Evolutionary conservation across 208 protist genomes (phyloP), one percentile per base, ranked within the genome.

Genomic region (Jaenimonas drosophilae): DNA sequence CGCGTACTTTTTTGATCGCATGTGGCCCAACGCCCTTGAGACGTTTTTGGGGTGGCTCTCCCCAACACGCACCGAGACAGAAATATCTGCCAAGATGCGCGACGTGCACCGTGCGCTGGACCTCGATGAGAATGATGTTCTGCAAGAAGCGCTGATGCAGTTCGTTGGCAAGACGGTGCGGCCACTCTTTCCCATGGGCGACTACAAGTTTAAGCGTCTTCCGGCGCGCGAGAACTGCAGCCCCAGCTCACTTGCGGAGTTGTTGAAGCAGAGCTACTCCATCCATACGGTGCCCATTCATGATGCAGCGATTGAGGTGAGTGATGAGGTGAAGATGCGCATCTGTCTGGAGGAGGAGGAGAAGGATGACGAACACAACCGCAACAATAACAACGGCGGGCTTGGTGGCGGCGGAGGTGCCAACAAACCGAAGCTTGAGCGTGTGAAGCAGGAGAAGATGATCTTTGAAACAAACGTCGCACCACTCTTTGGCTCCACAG

Each of bases 111-210:
- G 32, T 27, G 14, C 29, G 40, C 39, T 27, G 11, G 66, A 53
- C 39, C 59, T 64, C 29, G 54, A 46, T 58, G 64, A 44, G 54
- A 78, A 64, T 54, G 49, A 1, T 19, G 58, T 85, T 5, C 61
- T 92, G 26, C 71, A 63, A 41, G 61, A 82, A 28, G 72, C 73
- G 2, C 28, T 92, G 16, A 64, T 72, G 17, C 68, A 76, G 37
- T 92, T 89, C 49, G 20, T 88, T 5, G 47, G 39, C 2, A 30
- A 54, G 2, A 37, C 65, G 11, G 47, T 80, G 3, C 70, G 74
- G 45, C 64, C 63, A 25, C 53, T 64, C 5, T 82, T 70, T 49
- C 46, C 64, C 3, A 66, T 55, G 23, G 64, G 69, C 4, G 73
- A 59, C 50, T 78, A 72, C 47, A 47, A 56, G 16, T 67, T 64